Conservation (phyloP, 768 basidiomycete genomes). For the Pleurotus tuoliensis region DNA sequence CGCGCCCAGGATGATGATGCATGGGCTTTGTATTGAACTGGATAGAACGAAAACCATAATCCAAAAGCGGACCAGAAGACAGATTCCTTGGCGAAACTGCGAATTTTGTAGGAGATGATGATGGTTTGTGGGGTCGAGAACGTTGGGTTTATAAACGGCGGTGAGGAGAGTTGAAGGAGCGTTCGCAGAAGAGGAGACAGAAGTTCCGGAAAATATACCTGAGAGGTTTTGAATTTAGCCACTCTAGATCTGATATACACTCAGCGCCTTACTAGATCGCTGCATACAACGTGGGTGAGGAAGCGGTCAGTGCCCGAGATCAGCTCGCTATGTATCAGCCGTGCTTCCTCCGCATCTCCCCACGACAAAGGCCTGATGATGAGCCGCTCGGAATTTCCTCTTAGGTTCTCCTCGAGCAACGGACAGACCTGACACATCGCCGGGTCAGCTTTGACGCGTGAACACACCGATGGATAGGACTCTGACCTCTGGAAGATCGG, state of each 20-base stretch:
- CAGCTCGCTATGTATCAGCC: conserved; percentile 36
- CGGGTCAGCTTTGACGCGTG: background rate
- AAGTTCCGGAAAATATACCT: conserved; percentile 87
- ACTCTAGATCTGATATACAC: background rate
- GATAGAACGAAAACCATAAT: conserved; percentile 66
- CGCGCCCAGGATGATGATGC: conserved; percentile 29
- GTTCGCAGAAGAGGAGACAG: conserved; percentile 73
- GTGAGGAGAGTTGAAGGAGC: conserved; percentile 67
- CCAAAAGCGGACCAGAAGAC: conserved; percentile 82
- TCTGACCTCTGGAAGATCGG: conserved; percentile 76
- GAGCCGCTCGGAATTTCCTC: conserved; percentile 19
- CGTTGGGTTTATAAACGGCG: conserved; percentile 29
- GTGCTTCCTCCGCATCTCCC: conserved; percentile 52
- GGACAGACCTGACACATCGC: conserved; percentile 37
- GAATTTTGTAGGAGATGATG: conserved; percentile 73
- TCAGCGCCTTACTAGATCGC: conserved; percentile 65
- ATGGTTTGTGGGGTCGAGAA: conserved; percentile 29
- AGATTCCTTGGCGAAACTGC: conserved; percentile 68
- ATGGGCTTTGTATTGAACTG: conserved; percentile 33
- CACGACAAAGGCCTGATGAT: conserved; percentile 63
- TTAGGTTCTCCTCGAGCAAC: conserved; percentile 37
- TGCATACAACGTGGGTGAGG: conserved; percentile 72
- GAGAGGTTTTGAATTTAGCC: background rate
- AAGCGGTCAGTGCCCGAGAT: conserved; percentile 11
- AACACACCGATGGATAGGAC: background rate